A percentile compares a stretch with the other conserved stretches of the same genome.
These are phyloP conservation scores for Fusarium burgessii DNA, from an alignment of 2,329 filamentous ascomycete genomes.

Conservation along the genomic window DNA sequence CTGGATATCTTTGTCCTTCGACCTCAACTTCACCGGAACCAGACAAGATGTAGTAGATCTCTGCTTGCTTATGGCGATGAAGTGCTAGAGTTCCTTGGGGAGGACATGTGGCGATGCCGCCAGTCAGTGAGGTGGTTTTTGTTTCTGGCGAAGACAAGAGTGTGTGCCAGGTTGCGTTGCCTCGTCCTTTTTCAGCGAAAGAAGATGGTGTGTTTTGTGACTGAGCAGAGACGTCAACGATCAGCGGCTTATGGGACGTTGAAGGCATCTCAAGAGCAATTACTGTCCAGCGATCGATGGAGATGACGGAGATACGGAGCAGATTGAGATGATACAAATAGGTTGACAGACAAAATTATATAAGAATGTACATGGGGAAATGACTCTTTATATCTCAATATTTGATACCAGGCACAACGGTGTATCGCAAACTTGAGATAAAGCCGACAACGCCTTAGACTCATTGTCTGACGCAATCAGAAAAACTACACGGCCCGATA, in stretches of 20 bases:
- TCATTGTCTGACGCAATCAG: not conserved
- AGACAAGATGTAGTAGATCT: constrained; percentile 44
- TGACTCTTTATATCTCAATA: not conserved
- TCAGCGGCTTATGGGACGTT: constrained; percentile 4
- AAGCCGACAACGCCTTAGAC: not conserved
- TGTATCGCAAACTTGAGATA: not conserved
- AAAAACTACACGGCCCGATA: not conserved
- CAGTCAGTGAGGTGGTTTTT: constrained; percentile 17
- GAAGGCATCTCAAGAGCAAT: not conserved
- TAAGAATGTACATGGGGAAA: not conserved
- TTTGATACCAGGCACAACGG: not conserved
- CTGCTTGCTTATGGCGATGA: constrained; percentile 44
- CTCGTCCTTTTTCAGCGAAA: constrained; percentile 19
- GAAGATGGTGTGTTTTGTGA: constrained; percentile 5
- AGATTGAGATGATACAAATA: not conserved
- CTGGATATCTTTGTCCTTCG: constrained; percentile 21
- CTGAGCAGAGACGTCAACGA: constrained; percentile 15
- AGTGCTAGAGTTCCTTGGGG: constrained; percentile 37
- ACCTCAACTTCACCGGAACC: constrained; percentile 43
- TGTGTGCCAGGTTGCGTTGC: constrained; percentile 42
- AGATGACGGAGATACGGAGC: not conserved
- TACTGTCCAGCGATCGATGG: not conserved
- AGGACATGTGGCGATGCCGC: constrained; percentile 42
- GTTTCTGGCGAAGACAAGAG: constrained; percentile 36
- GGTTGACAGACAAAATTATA: accelerated